phyloP scores from a whole-genome alignment of 371 early-diverging fungal species.

The Blastocladiella emersonii region DNA sequence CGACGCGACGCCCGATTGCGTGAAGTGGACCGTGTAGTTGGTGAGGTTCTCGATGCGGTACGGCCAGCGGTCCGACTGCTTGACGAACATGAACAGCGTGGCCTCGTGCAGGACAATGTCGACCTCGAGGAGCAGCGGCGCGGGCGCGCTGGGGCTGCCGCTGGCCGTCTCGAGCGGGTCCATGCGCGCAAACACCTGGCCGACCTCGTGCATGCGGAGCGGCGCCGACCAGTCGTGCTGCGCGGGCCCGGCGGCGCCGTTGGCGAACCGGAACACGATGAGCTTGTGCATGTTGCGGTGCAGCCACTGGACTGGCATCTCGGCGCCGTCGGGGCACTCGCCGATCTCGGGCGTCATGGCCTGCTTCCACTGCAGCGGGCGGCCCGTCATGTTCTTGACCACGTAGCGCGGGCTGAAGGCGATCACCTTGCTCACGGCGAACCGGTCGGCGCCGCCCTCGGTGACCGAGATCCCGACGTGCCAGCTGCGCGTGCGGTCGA shows the following conservation, averaged over 20 bases:
- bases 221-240: conserved; percentile 66
- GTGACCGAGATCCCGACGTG: neutral
- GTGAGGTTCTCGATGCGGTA: conserved; percentile 78
- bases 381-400: conserved; percentile 59
- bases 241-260: too few relatives aligned
- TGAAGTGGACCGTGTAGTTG: neutral
- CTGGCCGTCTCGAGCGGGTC: conserved; percentile 46
- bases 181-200: conserved; percentile 49
- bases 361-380: conserved; percentile 62
- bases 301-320: conserved; percentile 55
- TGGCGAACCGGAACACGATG: conserved; percentile 54
- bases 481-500: neutral
- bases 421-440: conserved; percentile 63
- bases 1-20: conserved; percentile 7
- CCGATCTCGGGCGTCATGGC: conserved; percentile 35
- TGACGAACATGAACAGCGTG: conserved; percentile 70
- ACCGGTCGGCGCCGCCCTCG: conserved; percentile 19
- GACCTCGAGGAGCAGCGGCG: conserved; percentile 64
- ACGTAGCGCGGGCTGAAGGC: conserved; percentile 85
- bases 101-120: conserved; percentile 71
- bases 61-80: conserved; percentile 69
- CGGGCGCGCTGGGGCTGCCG: too few relatives aligned
- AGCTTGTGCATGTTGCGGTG: conserved; percentile 44
- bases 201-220: conserved; percentile 74
- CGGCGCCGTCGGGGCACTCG: conserved; percentile 12